Base-by-base conservation (phyloP, 1,284 basidiomycete genomes). In the Ceratobasidium sp. region DNA sequence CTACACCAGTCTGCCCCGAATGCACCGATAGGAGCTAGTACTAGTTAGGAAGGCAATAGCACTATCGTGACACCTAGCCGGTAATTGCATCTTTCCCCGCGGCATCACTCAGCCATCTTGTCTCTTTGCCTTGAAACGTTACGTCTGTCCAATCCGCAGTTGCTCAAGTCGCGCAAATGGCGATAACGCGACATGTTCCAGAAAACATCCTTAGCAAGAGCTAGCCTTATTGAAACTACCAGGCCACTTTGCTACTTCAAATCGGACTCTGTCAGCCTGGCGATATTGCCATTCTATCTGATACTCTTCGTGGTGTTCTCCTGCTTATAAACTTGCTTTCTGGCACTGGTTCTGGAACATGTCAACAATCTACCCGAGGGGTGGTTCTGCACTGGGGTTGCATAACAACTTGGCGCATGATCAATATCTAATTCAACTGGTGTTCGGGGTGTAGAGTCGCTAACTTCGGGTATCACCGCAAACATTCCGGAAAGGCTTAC, bases 391-490 rank as follows among this genome's bases (percentile, higher is more conserved):
- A 58, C 13, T 23, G 33, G 9, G n/a, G 55, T 28, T 7, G n/a
- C 1, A 28, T n/a, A 58, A 28, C 55, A 58, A 58, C 5, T 13
- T 58, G n/a, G 26, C 7, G 26, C 26, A 28, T 58, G n/a, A 28
- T 23, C n/a, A 26, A 58, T 23, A 26, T 26, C 12, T 26, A 58
- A 58, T 58, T 28, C 26, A n/a, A 58, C 9, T 58, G n/a, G 55
- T 10, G 23, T n/a, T 23, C 55, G 10, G 13, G n/a, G 9, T 18
- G 7, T 58, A 20, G 15, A 23, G 9, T 58, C 55, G 55, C 55
- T 58, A 26, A 58, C 55, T 23, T 58, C 55, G 55, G n/a, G 55
- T 58, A 58, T 58, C 55, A 55, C 6, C 53, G 20, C 20, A 55
- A 55, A 12, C 15, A 26, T 58, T 58, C 55, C n/a, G 26, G 55